These are phyloP conservation scores for Dothideomycetes sp. DNA, from an alignment of 2,329 filamentous ascomycete species.

Conservation along the genomic window DNA sequence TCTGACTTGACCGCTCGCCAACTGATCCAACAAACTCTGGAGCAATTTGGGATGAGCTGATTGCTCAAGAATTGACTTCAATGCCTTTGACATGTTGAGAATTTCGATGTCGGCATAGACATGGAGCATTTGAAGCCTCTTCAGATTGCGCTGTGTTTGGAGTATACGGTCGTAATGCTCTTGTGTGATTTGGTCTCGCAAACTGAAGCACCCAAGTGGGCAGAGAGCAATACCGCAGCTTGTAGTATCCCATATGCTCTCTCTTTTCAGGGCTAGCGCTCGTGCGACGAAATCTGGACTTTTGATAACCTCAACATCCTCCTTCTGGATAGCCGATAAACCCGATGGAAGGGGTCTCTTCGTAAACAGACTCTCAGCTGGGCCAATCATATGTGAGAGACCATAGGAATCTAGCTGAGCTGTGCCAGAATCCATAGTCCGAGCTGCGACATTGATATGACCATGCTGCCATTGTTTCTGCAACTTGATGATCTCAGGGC, in stretches of 20 bases:
- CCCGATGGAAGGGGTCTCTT: conserved; percentile 7
- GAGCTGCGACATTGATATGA: conserved; percentile 1
- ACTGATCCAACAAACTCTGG: conserved; percentile 11
- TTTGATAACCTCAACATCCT: neutral
- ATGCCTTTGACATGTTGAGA: conserved; percentile 4
- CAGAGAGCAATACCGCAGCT: conserved; percentile 14
- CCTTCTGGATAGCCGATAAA: conserved; percentile 5
- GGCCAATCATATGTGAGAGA: conserved; percentile 12
- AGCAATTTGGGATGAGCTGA: conserved; percentile 13
- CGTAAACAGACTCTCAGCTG: conserved; percentile 12
- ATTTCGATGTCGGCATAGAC: conserved; percentile 14
- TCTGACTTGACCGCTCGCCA: conserved; percentile 11
- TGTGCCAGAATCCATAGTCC: neutral
- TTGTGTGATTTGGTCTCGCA: conserved; percentile 13
- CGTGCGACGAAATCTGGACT: conserved; percentile 11
- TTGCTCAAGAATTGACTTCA: conserved; percentile 10
- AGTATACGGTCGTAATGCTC: conserved; percentile 15
- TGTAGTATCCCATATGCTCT: conserved; percentile 13
- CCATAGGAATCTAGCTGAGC: conserved; percentile 9
- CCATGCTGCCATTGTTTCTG: conserved; percentile 14
- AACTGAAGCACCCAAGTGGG: conserved; percentile 9
- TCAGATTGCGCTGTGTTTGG: conserved; percentile 14
- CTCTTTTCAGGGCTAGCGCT: conserved; percentile 9
- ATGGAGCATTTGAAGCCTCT: conserved; percentile 15
- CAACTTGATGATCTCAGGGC: conserved; percentile 14